phyloP scores from a whole-genome alignment of 2,329 filamentous ascomycete genomes.

The Colletotrichum sp. region DNA sequence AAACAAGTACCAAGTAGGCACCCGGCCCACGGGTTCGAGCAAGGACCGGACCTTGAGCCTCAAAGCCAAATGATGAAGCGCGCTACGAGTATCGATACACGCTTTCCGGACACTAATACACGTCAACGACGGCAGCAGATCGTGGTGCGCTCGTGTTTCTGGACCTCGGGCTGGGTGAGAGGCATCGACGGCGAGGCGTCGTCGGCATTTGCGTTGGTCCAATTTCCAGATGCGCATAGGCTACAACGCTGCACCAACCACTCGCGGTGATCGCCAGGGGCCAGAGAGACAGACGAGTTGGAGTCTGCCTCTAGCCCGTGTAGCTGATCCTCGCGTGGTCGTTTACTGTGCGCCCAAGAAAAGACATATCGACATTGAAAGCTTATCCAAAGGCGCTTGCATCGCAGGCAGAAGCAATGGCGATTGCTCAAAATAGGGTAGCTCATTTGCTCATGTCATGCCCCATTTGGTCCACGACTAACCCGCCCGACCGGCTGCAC shows the following conservation, averaged over 20 bases:
- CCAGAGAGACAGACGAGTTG: neutral
- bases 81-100: neutral
- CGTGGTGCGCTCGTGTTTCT: neutral
- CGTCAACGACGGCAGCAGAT: neutral
- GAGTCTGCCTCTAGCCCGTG: neutral
- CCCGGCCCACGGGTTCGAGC: neutral
- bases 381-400: neutral
- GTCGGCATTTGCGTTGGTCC: neutral
- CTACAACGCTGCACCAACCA: neutral
- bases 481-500: neutral
- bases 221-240: neutral
- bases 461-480: neutral
- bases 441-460: neutral
- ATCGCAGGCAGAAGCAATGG: neutral
- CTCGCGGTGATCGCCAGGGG: slow-evolving; percentile 7
- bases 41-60: neutral
- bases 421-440: neutral
- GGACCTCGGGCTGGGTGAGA: neutral
- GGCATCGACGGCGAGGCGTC: neutral
- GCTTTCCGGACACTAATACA: neutral
- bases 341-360: neutral
- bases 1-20: neutral
- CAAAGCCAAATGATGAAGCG: neutral
- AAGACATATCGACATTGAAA: neutral
- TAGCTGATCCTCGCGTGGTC: neutral